phyloP scores from a whole-genome alignment of 2,329 filamentous ascomycete genomes.

The Colletotrichum kahawae region DNA sequence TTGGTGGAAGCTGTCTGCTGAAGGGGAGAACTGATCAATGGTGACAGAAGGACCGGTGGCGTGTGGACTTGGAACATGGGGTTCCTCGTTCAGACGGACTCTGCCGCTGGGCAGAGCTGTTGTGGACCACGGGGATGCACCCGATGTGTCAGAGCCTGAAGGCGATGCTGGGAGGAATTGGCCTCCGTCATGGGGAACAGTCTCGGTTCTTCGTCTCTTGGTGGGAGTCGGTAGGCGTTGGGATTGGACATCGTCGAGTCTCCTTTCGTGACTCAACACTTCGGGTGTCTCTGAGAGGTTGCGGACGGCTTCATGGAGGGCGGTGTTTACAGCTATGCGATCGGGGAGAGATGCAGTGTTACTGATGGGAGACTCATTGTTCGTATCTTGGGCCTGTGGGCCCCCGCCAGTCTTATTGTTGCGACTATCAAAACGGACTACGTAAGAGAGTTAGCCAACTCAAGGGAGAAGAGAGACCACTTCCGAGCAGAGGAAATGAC shows the following conservation, averaged over 20 bases:
- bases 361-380: not conserved
- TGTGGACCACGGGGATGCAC: not conserved
- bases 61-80: not conserved
- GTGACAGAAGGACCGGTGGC: not conserved
- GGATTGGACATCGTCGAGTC: not conserved
- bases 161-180: conserved; percentile 7
- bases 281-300: not conserved
- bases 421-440: conserved; percentile 8
- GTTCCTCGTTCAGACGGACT: not conserved
- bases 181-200: not conserved
- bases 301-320: not conserved
- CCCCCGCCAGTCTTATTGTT: not conserved
- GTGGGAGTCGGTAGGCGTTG: not conserved
- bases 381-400: not conserved
- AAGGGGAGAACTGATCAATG: not conserved
- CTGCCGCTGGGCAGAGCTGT: not conserved
- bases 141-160: not conserved
- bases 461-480: not conserved
- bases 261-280: not conserved
- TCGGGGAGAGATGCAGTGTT: not conserved
- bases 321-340: not conserved
- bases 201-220: not conserved
- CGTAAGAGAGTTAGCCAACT: not conserved
- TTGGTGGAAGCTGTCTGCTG: not conserved
- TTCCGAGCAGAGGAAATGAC: not conserved